Evolutionary conservation across 345 rosid species (phyloP), one percentile per base, ranked within the genome.

Genomic region (Euclidium syriacum): DNA sequence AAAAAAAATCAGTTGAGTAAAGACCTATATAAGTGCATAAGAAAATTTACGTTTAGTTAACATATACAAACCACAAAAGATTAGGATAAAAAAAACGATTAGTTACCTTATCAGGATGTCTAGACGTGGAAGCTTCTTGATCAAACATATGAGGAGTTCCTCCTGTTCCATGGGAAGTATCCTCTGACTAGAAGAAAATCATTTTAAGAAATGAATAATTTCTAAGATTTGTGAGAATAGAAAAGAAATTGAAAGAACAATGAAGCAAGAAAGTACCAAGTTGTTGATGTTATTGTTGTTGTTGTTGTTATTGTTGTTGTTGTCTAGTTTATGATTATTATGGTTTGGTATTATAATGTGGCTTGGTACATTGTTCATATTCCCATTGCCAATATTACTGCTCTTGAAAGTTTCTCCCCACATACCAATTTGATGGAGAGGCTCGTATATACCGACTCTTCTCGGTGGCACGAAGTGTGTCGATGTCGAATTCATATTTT

Each of bases 351-450:
- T 52, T 18, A 85, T 55, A 61, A 85, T 62, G 60, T 90, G 73
- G 54, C 76, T 46, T 12, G 82, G 69, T n/a, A n/a, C n/a, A n/a
- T 76, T 43, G 64, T 67, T 76, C 40, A 79, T 81, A 67, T 63
- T 73, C 67, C 74, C 82, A 64, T 76, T 78, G 29, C 57, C 57
- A 33, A 60, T 60, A 61, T 52, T 69, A 63, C 23, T 69, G 68
- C 23, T 69, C 61, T 71, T 88, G 65, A 82, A 88, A 68, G 52
- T 80, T 64, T 83, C 97, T 27, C 80, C 94, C 97, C 99, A 90
- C 80, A 88, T 85, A 64, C 90, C 81, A 43, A 90, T 62, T 42
- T 81, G 96, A 77, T 85, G 87, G 39, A 87, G 69, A 41, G 85
- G 79, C 40, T 90, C 95, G 70, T 94, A 85, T 38, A 90, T 81